Evolutionary conservation across 768 basidiomycete genomes (phyloP).

Genomic region (Lentinula boryana): DNA sequence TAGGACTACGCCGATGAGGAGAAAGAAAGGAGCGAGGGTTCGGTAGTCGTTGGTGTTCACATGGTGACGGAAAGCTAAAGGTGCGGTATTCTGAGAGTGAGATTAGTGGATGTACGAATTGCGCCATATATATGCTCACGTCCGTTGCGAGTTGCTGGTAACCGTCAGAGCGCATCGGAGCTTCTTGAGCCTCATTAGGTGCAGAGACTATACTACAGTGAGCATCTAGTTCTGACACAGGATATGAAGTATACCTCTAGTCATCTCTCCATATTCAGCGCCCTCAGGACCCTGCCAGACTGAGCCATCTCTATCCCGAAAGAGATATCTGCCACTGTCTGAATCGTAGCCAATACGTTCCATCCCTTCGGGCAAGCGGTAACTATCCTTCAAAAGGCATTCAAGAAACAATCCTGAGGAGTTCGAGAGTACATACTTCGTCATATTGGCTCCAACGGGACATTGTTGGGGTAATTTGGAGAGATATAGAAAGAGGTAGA

Average conservation of each 20-base stretch:
- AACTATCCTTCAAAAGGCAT: slow-evolving; percentile 31
- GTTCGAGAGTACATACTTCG: slow-evolving; percentile 8
- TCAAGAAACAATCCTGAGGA: background rate
- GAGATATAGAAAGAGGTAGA: background rate
- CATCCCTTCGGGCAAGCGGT: slow-evolving; percentile 51
- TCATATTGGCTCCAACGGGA: slow-evolving; percentile 23
- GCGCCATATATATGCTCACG: slow-evolving; percentile 26
- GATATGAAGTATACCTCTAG: slow-evolving; percentile 25
- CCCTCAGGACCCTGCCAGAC: slow-evolving; percentile 57
- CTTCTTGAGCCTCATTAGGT: slow-evolving; percentile 28
- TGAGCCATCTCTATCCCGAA: slow-evolving; percentile 48
- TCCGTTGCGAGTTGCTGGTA: slow-evolving; percentile 51
- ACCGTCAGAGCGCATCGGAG: slow-evolving; percentile 38
- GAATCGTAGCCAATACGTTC: slow-evolving; percentile 73
- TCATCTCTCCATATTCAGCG: slow-evolving; percentile 55
- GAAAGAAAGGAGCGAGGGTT: slow-evolving; percentile 67
- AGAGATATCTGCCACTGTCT: slow-evolving; percentile 63
- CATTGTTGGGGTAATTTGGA: slow-evolving; percentile 8
- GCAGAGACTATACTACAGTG: slow-evolving; percentile 19
- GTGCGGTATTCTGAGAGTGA: slow-evolving; percentile 27
- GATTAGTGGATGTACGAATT: slow-evolving; percentile 15
- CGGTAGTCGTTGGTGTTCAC: slow-evolving; percentile 44
- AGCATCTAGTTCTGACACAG: background rate
- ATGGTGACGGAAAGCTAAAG: slow-evolving; percentile 24
- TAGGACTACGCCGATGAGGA: slow-evolving; percentile 56